phyloP scores from a whole-genome alignment of 202 grass and related monocot species.

The Sporobolus alterniflorus region DNA sequence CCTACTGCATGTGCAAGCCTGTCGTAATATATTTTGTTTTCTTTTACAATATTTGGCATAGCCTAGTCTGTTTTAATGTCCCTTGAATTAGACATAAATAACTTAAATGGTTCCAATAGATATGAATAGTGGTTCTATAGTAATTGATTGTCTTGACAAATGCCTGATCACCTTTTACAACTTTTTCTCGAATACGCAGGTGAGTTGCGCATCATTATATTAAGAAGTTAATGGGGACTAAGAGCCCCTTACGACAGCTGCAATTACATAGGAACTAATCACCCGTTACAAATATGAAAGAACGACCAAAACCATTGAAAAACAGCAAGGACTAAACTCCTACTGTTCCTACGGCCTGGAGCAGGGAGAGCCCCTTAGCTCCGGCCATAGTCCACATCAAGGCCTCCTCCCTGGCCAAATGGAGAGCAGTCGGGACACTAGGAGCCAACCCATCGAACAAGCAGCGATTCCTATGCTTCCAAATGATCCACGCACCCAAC shows the following conservation, averaged over 20 bases:
- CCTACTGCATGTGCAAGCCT: not conserved
- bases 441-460: not conserved
- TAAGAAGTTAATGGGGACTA: too few species aligned
- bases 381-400: not conserved
- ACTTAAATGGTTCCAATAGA: not conserved
- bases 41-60: constrained; percentile 2
- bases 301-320: too few species aligned
- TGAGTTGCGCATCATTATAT: too few species aligned
- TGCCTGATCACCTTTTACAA: constrained; percentile 21
- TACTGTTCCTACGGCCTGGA: too few species aligned
- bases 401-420: not conserved
- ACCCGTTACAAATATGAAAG: too few species aligned
- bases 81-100: not conserved
- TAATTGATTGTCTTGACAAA: constrained; percentile 9
- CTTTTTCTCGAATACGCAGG: too few species aligned
- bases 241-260: too few species aligned
- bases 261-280: too few species aligned
- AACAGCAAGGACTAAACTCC: too few species aligned
- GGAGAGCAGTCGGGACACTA: not conserved
- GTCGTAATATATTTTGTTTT: constrained; percentile 17
- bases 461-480: not conserved
- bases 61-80: not conserved
- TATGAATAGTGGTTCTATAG: not conserved
- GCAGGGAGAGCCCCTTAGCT: not conserved
- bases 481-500: not conserved